Conservation (phyloP, 768 basidiomycete species). For the Melanogaster broomeanus region DNA sequence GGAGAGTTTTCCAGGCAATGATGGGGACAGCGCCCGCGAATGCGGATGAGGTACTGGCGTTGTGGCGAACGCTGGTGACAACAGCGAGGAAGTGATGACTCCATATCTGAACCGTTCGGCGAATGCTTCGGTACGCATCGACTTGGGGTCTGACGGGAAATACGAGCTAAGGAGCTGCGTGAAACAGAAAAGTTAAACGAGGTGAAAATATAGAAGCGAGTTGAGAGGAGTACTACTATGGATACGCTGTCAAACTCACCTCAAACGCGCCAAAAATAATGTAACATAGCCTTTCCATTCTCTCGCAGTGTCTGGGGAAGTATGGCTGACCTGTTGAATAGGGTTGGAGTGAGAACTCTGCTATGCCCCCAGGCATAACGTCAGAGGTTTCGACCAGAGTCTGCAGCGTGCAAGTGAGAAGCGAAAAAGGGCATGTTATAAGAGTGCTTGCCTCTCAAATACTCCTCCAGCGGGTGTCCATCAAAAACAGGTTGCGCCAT, state of each 20-base stretch:
- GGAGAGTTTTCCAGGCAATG: conserved; percentile 49
- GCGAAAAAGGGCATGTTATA: neutral
- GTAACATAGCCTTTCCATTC: conserved; percentile 29
- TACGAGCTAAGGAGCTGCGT: conserved; percentile 40
- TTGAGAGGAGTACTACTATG: conserved; percentile 16
- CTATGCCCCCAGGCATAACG: conserved; percentile 56
- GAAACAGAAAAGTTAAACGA: conserved; percentile 7
- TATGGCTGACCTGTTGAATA: conserved; percentile 8
- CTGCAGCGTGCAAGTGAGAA: conserved; percentile 35
- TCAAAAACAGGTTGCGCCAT: conserved; percentile 84
- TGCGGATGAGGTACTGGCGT: conserved; percentile 32
- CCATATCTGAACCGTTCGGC: conserved; percentile 84
- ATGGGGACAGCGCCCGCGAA: conserved; percentile 35
- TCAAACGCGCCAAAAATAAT: conserved; percentile 27
- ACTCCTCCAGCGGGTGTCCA: conserved; percentile 74
- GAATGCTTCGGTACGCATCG: conserved; percentile 49
- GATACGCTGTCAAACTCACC: conserved; percentile 35
- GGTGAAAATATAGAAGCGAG: neutral
- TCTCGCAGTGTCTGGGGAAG: conserved; percentile 20
- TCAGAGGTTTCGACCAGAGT: conserved; percentile 59
- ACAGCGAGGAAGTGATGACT: conserved; percentile 76
- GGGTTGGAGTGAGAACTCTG: conserved; percentile 33
- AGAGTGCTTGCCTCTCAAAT: conserved; percentile 55
- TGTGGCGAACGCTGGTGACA: conserved; percentile 57
- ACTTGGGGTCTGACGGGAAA: conserved; percentile 35